phyloP scores from a whole-genome alignment of 129 eudicot species.

The Smallanthus sonchifolius region DNA sequence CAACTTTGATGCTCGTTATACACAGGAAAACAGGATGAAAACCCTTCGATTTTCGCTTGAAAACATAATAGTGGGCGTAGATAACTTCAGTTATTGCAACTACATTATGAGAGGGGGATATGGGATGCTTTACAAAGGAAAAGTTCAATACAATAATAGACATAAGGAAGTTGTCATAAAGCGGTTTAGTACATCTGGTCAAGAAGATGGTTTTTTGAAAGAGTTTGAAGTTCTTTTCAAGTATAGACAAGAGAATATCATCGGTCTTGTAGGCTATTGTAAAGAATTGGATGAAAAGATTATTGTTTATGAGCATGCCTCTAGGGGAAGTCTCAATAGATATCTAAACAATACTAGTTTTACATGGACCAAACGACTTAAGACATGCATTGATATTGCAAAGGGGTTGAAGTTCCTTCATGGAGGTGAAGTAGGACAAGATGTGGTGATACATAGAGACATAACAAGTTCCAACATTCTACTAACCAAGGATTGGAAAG shows the following conservation, averaged over 20 bases:
- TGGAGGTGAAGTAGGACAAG: background rate
- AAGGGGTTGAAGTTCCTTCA: background rate
- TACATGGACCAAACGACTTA: background rate
- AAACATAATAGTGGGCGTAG: background rate
- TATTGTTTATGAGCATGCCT: background rate
- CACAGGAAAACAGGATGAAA: background rate
- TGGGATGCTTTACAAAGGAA: background rate
- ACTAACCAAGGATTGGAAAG: background rate
- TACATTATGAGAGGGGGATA: background rate
- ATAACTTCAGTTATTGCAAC: background rate
- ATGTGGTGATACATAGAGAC: background rate
- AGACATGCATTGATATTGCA: background rate
- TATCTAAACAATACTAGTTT: background rate
- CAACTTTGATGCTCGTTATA: background rate
- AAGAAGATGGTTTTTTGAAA: background rate
- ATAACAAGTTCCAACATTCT: background rate
- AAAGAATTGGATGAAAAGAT: background rate
- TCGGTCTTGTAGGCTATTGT: background rate
- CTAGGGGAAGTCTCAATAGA: background rate
- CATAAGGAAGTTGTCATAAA: background rate
- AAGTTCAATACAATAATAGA: background rate
- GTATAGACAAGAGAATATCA: background rate
- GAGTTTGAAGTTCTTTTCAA: background rate
- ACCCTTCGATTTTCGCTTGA: background rate
- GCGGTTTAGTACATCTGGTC: background rate